These are phyloP conservation scores for Sequoiadendron giganteum DNA, from an alignment of 75 land plant species.

Conservation along the genomic window DNA sequence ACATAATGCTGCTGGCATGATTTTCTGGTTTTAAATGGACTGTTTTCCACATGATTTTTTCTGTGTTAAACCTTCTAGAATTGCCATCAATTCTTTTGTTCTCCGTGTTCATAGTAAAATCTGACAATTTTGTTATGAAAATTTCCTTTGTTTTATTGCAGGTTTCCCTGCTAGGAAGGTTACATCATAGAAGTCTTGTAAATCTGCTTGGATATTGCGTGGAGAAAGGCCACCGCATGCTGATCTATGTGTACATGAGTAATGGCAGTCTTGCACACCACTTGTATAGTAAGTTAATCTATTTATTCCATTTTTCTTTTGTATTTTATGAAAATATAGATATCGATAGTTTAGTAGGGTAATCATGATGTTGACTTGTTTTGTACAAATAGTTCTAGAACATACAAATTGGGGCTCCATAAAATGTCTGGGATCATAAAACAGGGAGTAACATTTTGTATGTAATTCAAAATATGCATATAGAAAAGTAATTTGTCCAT, in stretches of 20 bases:
- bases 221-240: slow-evolving; percentile 37
- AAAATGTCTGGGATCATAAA: background rate
- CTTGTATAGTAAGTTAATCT: slow-evolving; percentile 25
- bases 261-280: slow-evolving; percentile 36
- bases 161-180: slow-evolving; percentile 12
- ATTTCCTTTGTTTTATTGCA: slow-evolving; percentile 9
- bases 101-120: background rate
- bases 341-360: background rate
- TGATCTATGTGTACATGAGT: slow-evolving; percentile 47
- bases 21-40: background rate
- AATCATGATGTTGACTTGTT: background rate
- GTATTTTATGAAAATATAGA: background rate
- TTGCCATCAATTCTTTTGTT: background rate
- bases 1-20: background rate
- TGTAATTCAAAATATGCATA: background rate
- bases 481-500: background rate
- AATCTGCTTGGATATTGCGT: slow-evolving; percentile 52
- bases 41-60: background rate
- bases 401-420: background rate
- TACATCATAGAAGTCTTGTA: slow-evolving; percentile 83
- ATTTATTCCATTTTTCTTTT: background rate
- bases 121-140: background rate
- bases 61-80: background rate
- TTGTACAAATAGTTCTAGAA: background rate
- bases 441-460: background rate